These are phyloP conservation scores for Protomyces inouyei DNA, from an alignment of 1,139 yeast genomes.

Conservation along the genomic window DNA sequence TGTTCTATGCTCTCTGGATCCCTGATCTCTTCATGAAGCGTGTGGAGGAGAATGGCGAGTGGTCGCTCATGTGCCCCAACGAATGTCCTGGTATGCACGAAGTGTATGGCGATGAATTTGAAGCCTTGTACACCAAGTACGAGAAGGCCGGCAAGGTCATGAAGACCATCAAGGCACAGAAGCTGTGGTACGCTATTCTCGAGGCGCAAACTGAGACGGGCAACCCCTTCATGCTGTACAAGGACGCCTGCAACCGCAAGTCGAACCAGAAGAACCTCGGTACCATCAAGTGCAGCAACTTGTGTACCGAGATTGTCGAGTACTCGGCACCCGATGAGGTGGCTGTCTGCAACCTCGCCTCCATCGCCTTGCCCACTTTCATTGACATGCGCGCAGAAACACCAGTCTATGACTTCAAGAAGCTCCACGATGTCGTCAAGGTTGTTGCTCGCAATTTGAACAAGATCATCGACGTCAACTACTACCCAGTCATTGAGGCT, in stretches of 20 bases:
- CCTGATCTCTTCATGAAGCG: constrained; percentile 87
- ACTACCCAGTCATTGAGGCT: constrained; percentile 72
- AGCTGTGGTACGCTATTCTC: constrained; percentile 78
- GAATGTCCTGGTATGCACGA: constrained; percentile 82
- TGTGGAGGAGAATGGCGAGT: constrained; percentile 68
- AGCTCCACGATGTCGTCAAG: constrained; percentile 67
- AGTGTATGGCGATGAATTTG: constrained; percentile 77
- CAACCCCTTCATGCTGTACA: constrained; percentile 85
- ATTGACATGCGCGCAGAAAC: constrained; percentile 43
- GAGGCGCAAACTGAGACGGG: constrained; percentile 93
- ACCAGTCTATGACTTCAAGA: constrained; percentile 60
- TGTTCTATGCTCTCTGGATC: constrained; percentile 88
- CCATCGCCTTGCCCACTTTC: constrained; percentile 75
- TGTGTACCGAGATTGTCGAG: constrained; percentile 88
- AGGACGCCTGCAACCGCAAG: constrained; percentile 79
- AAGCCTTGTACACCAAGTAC: constrained; percentile 59
- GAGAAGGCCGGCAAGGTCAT: constrained; percentile 69
- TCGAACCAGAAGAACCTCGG: constrained; percentile 85
- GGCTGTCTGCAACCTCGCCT: constrained; percentile 87
- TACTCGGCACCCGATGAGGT: constrained; percentile 83
- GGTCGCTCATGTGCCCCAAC: constrained; percentile 85
- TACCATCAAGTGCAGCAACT: constrained; percentile 76
- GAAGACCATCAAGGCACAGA: constrained; percentile 73
- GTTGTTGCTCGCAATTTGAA: constrained; percentile 71
- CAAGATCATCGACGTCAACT: constrained; percentile 69